Evolutionary conservation across 2,329 filamentous ascomycete genomes (phyloP), one percentile per base, ranked within the genome.

Genomic region (Xylariaceae sp.): DNA sequence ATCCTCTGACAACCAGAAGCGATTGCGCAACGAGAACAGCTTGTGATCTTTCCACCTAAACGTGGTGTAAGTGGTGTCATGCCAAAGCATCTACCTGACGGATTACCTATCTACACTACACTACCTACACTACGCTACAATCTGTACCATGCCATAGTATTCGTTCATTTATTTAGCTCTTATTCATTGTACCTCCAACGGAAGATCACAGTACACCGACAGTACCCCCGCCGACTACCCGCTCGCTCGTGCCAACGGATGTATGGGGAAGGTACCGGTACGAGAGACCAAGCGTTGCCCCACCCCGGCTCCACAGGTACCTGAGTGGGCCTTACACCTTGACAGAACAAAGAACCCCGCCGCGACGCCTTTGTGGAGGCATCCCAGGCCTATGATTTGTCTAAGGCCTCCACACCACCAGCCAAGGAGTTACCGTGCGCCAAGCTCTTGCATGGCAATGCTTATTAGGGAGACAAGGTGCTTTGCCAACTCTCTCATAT

Each of bases 391-490:
- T 57, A 51, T 59, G 57, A 59, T 59, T 59, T 59, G 57, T 44
- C 51, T 47, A 11, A 32, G 34, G 55, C 55, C 57, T 58, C 55
- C 58, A 60, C 58, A 58, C 58, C 58, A 60, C 52, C 58, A 47
- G 31, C 29, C 47, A 34, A 37, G 35, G 35, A 37, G 35, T 11
- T 11, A 37, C 35, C 32, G 32, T 34, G 8, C 32, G 32, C 32
- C 50, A 53, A 59, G 57, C 58, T 54, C 55, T 53, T 57, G 58
- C 55, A 56, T 56, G 56, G 55, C 58, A 58, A 58, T 53, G 51
- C 55, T 51, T 30, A 19, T 42, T 32, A 26, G 35, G 41, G 41
- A 46, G 31, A 45, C n/a, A 43, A 43, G n/a, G 11, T 45, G 55
- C 51, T 54, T 45, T 53, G 53, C 55, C 57, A 58, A 48, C 51